phyloP scores from a whole-genome alignment of 371 early-diverging fungal genomes.

The Mucor indicus region DNA sequence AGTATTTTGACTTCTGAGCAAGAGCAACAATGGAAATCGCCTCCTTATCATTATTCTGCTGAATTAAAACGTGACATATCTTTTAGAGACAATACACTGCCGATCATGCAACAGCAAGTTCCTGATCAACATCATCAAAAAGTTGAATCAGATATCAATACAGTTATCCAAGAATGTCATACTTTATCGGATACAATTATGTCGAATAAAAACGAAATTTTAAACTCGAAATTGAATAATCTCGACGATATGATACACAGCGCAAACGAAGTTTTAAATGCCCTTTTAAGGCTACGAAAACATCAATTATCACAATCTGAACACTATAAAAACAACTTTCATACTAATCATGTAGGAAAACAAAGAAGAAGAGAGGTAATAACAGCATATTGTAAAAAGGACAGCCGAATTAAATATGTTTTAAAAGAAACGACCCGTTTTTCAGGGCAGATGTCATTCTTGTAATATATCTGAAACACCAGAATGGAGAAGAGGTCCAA shows the following conservation, averaged over 20 bases:
- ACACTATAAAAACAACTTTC: constrained; percentile 42
- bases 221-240: constrained; percentile 27
- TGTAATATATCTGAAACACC: constrained; percentile 65
- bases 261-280: constrained; percentile 43
- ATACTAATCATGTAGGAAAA: constrained; percentile 33
- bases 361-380: constrained; percentile 9
- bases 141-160: no score
- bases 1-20: neutral
- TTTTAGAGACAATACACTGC: constrained; percentile 2
- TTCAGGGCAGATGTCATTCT: constrained; percentile 53
- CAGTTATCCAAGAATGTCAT: no score
- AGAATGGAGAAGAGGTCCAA: constrained; percentile 70
- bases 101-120: constrained; percentile 3
- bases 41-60: constrained; percentile 7
- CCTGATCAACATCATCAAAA: no score
- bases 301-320: constrained; percentile 26
- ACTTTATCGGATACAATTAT: neutral
- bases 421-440: constrained; percentile 33
- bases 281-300: constrained; percentile 38
- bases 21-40: constrained; percentile 14
- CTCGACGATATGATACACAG: constrained; percentile 44
- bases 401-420: neutral
- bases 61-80: constrained; percentile 7
- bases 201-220: neutral
- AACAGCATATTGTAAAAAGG: constrained; percentile 9